These are phyloP conservation scores for Fonsecaea multimorphosa DNA, from an alignment of 2,329 filamentous ascomycete genomes.

Conservation along the genomic window DNA sequence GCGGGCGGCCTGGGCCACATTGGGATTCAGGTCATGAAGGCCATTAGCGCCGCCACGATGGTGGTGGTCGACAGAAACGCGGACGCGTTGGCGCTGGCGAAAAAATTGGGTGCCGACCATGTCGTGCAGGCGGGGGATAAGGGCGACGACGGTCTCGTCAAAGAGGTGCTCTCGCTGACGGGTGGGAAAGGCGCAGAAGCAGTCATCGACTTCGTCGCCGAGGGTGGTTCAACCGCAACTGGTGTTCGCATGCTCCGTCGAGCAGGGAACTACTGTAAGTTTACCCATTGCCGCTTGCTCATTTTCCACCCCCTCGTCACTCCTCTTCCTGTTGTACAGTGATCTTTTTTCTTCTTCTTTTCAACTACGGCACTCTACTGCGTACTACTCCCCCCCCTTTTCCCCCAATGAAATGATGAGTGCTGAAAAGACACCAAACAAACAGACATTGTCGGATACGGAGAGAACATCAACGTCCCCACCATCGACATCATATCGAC, in stretches of 20 bases:
- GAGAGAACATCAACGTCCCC: conserved; percentile 27
- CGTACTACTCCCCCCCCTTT: not conserved
- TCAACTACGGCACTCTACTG: too few species aligned
- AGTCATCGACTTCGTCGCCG: conserved; percentile 33
- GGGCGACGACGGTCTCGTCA: conserved; percentile 17
- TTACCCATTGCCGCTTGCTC: not conserved
- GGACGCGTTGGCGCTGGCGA: conserved; percentile 25
- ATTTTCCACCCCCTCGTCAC: not conserved
- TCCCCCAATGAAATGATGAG: not conserved
- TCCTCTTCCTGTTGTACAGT: not conserved
- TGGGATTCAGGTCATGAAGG: conserved; percentile 30
- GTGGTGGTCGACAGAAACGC: conserved; percentile 31
- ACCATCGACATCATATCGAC: conserved; percentile 35
- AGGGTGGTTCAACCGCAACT: conserved; percentile 29
- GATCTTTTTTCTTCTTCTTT: not conserved
- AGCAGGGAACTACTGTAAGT: conserved; percentile 25
- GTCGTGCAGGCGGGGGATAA: conserved; percentile 15
- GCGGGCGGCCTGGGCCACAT: conserved; percentile 32
- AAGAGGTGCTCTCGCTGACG: conserved; percentile 26
- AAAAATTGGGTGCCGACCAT: conserved; percentile 27
- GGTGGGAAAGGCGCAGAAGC: conserved; percentile 29
- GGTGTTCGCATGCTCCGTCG: conserved; percentile 29
- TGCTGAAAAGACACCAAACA: not conserved
- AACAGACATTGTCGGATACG: conserved; percentile 28
- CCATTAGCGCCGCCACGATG: conserved; percentile 28